Evolutionary conservation across 768 basidiomycete genomes (phyloP), one percentile per base, ranked within the genome.

Genomic region (Pleurotus cornucopiae): DNA sequence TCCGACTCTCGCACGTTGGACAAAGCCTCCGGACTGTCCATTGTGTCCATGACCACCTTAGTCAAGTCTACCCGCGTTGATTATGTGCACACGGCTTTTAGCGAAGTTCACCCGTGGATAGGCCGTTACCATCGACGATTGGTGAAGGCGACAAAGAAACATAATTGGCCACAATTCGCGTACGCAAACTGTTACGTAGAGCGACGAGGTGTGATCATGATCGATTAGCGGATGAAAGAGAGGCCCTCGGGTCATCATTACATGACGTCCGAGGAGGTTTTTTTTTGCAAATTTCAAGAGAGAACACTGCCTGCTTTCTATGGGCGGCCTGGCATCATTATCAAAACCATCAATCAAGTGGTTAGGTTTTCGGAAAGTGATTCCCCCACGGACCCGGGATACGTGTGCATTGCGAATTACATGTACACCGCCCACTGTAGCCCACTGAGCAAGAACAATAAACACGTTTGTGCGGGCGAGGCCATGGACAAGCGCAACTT

Each of bases 401-500:
- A 52, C 20, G 38, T 21, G 25, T 40, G 18, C 23, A 30, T 47
- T 25, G 23, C 23, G 13, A 18, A 21, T 40, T 18, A 20, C 51
- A 23, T 39, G 12, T 39, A 39, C 37, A 52, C 34, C 51, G 51
- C 51, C 51, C 38, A 52, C 49, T 25, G 48, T 2, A 39, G 37
- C 51, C 51, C 51, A 52, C 51, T 16, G 18, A 9, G 26, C 21
- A 52, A 52, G 20, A 52, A 52, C 51, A 52, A 52, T 52, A 52
- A 52, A 9, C 14, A 37, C 37, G 34, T 20, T 38, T 52, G 14
- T 43, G 41, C 14, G 14, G 41, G 41, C 41, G 30, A 34, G 30
- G 30, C 30, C 30, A 34, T 34, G 30, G 30, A 34, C 30, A 34
- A 49, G 38, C 16, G 38, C 30, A 18, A 34, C 30, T 37, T 34